These are phyloP conservation scores for Gossypioides kirkii DNA, from an alignment of 345 rosid genomes.

Conservation along the genomic window DNA sequence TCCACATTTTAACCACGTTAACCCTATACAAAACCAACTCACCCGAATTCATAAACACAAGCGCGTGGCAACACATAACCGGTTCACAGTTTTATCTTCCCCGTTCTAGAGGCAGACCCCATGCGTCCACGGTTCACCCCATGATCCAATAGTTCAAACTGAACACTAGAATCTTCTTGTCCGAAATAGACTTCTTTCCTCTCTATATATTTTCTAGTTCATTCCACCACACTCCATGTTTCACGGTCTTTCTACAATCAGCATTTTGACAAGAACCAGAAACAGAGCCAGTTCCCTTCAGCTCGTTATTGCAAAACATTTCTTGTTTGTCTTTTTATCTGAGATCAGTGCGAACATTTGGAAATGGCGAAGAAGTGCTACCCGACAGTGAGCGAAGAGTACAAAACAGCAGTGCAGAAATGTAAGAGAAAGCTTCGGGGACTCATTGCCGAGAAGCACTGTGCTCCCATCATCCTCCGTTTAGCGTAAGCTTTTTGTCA, in stretches of 20 bases:
- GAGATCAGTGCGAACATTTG: background rate
- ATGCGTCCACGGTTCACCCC: background rate
- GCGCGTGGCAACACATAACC: background rate
- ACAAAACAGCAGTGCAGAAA: slow-evolving; percentile 53
- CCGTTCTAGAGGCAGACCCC: background rate
- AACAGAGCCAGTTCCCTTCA: background rate
- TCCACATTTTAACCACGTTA: too few species aligned
- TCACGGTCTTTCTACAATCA: background rate
- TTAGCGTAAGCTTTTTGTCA: slow-evolving; percentile 45
- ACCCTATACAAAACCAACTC: too few species aligned
- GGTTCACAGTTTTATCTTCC: background rate
- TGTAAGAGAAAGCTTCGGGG: slow-evolving; percentile 80
- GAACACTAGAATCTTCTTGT: slow-evolving; percentile 19
- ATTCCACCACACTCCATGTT: background rate
- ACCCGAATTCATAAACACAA: too few species aligned
- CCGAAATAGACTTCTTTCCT: background rate
- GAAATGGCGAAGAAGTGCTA: slow-evolving; percentile 49
- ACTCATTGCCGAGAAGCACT: slow-evolving; percentile 69
- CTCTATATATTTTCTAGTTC: background rate
- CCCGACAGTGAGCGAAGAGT: slow-evolving; percentile 68
- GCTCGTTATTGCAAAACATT: background rate
- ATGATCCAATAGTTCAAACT: background rate
- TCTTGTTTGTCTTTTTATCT: background rate
- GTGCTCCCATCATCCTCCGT: slow-evolving; percentile 87
- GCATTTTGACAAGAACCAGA: background rate